These are phyloP conservation scores for Chlamydomonas sp. DNA, from an alignment of 139 green algal genomes.

Conservation along the genomic window DNA sequence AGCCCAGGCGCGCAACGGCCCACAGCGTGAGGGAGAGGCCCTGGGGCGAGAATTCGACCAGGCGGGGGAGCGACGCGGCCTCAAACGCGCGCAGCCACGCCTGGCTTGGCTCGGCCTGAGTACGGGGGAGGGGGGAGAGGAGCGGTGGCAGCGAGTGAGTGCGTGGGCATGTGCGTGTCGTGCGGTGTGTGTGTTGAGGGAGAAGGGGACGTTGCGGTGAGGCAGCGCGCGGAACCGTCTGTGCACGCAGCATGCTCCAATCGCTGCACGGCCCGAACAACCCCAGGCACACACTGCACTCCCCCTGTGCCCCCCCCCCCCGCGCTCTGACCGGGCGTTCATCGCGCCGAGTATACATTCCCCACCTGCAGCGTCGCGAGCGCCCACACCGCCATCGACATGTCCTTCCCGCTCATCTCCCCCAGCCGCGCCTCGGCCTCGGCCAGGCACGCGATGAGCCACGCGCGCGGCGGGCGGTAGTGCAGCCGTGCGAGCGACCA, in stretches of 20 bases:
- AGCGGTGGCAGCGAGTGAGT: too few relatives aligned
- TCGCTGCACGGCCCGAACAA: neutral
- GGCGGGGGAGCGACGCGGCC: too few relatives aligned
- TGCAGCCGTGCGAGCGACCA: neutral
- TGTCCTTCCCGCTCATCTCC: slow-evolving; percentile 1
- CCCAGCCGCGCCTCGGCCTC: neutral
- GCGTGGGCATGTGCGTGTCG: too few relatives aligned
- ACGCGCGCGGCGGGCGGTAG: neutral
- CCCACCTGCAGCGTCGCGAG: neutral
- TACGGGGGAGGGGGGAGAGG: too few relatives aligned
- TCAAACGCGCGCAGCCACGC: neutral
- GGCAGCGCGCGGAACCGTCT: neutral
- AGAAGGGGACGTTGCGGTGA: neutral
- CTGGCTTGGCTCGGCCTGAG: neutral
- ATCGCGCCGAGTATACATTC: too few relatives aligned
- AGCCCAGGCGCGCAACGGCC: slow-evolving; percentile 30
- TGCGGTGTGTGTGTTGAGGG: too few relatives aligned
- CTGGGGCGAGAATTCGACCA: neutral
- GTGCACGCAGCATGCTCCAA: neutral
- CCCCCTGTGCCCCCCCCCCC: too few relatives aligned
- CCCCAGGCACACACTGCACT: too few relatives aligned
- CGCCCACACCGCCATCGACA: neutral
- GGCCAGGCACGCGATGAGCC: neutral
- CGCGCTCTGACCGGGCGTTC: too few relatives aligned
- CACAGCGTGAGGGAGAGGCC: slow-evolving; percentile 16